These are phyloP conservation scores for Rhizopogon vulgaris DNA, from an alignment of 768 basidiomycete genomes.

Conservation along the genomic window DNA sequence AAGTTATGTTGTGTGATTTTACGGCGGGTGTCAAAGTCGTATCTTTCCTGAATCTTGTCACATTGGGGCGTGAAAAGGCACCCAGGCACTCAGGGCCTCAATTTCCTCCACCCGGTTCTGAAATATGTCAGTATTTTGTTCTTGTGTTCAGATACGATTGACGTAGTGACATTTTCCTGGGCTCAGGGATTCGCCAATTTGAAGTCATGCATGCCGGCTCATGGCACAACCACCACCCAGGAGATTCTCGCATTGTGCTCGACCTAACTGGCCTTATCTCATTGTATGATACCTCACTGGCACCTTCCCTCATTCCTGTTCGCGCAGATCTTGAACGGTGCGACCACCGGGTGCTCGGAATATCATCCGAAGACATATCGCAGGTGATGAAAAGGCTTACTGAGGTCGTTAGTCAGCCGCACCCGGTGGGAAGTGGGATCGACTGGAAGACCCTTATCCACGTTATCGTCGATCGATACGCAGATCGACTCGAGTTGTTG, in stretches of 20 bases:
- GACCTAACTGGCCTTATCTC: conserved; percentile 17
- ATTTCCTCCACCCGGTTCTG: neutral
- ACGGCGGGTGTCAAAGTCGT: conserved; percentile 20
- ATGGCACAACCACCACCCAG: conserved; percentile 20
- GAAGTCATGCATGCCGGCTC: conserved; percentile 14
- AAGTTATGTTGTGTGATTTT: conserved; percentile 31
- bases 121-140: neutral
- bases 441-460: conserved; percentile 38
- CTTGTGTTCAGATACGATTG: no score
- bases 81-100: no score
- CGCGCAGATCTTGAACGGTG: conserved; percentile 14
- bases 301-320: conserved; percentile 11
- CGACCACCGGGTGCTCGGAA: conserved; percentile 12
- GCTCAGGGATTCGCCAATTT: neutral
- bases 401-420: conserved; percentile 1
- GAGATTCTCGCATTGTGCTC: conserved; percentile 19
- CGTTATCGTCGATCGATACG: conserved; percentile 35
- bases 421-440: conserved; percentile 21
- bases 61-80: conserved; percentile 7
- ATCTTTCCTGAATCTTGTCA: conserved; percentile 17
- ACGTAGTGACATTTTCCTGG: neutral
- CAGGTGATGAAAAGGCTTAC: conserved; percentile 4
- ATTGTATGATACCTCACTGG: conserved; percentile 22
- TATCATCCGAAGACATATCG: conserved; percentile 8
- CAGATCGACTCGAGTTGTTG: conserved; percentile 35